phyloP scores from a whole-genome alignment of 495 filamentous ascomycete genomes.

The Pseudevernia furfuracea region DNA sequence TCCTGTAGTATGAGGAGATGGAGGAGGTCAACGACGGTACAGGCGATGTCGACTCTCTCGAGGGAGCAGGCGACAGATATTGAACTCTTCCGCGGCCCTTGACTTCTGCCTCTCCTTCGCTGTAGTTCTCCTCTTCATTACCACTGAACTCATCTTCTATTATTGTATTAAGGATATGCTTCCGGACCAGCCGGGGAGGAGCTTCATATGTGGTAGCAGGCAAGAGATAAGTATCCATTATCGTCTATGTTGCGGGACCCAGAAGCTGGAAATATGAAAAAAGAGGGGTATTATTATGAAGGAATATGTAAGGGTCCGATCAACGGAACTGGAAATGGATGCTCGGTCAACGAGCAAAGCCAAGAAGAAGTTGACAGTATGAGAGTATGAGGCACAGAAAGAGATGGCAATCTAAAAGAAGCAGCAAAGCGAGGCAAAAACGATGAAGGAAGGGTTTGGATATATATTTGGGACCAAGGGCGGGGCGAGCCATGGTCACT shows the following conservation, averaged over 20 bases:
- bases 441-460: conserved; percentile 24
- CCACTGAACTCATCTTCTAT: conserved; percentile 59
- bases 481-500: not conserved
- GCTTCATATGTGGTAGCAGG: conserved; percentile 53
- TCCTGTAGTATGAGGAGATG: conserved; percentile 34
- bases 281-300: conserved; percentile 18
- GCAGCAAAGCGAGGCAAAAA: conserved; percentile 23
- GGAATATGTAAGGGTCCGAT: conserved; percentile 34
- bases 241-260: conserved; percentile 20
- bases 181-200: conserved; percentile 63
- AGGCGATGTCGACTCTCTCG: conserved; percentile 40
- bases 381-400: conserved; percentile 19
- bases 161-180: conserved; percentile 75
- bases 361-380: conserved; percentile 20
- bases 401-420: conserved; percentile 22
- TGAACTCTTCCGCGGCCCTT: conserved; percentile 19
- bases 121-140: conserved; percentile 26
- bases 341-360: conserved; percentile 37
- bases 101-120: conserved; percentile 19
- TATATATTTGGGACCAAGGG: conserved; percentile 26
- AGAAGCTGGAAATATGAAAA: not conserved
- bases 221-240: conserved; percentile 56
- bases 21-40: conserved; percentile 44
- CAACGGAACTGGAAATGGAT: conserved; percentile 32
- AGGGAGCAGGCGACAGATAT: conserved; percentile 38